Percentiles rank a stretch among this genome's conserved stretches.
Conservation (phyloP, 495 filamentous ascomycete genomes). For the Aspergillus haitiensis region DNA sequence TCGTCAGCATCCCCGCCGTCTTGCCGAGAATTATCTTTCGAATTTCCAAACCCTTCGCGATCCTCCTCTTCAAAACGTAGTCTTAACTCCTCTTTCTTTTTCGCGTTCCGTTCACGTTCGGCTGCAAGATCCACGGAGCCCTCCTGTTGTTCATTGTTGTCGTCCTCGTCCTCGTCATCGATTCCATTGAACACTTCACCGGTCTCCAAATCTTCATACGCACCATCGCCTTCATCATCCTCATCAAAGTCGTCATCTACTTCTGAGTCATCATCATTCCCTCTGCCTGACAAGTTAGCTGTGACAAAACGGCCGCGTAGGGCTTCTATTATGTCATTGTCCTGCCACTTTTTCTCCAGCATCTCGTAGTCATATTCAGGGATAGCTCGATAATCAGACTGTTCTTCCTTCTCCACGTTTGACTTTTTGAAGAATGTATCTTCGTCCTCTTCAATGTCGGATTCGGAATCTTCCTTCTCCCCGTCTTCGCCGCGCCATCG, state of each 20-base stretch:
- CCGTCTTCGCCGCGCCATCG: constrained; percentile 67
- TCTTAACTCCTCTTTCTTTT: constrained; percentile 89
- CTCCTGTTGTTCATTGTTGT: constrained; percentile 35
- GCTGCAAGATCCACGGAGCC: constrained; percentile 61
- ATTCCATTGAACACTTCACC: constrained; percentile 57
- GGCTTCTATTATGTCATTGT: constrained; percentile 71
- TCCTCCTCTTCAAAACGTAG: constrained; percentile 97
- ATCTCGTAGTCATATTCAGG: constrained; percentile 78
- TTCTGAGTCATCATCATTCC: constrained; percentile 46
- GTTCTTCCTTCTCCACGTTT: constrained; percentile 59
- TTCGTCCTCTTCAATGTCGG: constrained; percentile 63
- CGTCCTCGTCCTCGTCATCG: constrained; percentile 44
- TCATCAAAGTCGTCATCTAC: constrained; percentile 52
- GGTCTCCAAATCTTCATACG: constrained; percentile 85
- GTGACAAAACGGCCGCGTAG: constrained; percentile 74
- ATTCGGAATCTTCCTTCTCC: constrained; percentile 34
- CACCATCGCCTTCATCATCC: constrained; percentile 80
- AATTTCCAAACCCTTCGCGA: constrained; percentile 85
- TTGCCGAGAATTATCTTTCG: constrained; percentile 67
- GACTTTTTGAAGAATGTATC: constrained; percentile 84
- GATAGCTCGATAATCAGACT: constrained; percentile 72
- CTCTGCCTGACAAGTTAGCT: constrained; percentile 54
- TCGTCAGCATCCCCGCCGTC: constrained; percentile 59
- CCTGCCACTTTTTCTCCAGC: constrained; percentile 81
- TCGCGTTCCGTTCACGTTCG: constrained; percentile 87